These are phyloP conservation scores for Effrenium voratum DNA, from an alignment of 73 alveolate species.

Conservation along the genomic window DNA sequence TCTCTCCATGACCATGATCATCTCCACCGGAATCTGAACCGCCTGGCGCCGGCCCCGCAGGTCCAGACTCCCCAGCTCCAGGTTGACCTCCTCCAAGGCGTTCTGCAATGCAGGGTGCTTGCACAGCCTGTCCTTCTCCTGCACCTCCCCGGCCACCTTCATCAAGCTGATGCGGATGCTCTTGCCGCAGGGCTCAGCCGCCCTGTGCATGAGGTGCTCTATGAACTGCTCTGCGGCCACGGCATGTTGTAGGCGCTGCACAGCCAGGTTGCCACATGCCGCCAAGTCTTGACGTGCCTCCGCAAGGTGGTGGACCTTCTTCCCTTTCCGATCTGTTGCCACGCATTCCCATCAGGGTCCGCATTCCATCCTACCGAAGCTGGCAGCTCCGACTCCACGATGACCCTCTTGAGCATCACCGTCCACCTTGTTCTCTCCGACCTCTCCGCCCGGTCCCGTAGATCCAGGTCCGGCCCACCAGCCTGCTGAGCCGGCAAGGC, in stretches of 20 bases:
- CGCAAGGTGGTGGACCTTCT: background rate
- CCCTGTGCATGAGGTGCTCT: background rate
- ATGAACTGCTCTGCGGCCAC: background rate
- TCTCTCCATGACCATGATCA: background rate
- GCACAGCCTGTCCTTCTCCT: background rate
- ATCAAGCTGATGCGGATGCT: background rate
- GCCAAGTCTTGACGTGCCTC: conserved; percentile 1
- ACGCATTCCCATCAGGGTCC: too few species aligned
- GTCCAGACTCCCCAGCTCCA: background rate
- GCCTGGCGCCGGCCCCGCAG: background rate
- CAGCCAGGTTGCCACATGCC: background rate
- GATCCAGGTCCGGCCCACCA: too few species aligned
- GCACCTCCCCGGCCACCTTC: background rate
- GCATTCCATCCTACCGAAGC: too few species aligned
- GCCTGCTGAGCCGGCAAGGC: too few species aligned
- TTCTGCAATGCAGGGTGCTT: background rate
- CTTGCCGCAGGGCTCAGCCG: background rate
- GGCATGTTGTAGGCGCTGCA: background rate
- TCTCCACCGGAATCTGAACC: background rate
- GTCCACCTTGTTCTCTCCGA: too few species aligned
- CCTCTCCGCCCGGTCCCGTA: too few species aligned
- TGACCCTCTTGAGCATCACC: too few species aligned
- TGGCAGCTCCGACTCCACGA: too few species aligned
- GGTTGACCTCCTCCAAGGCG: background rate
- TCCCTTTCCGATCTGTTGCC: background rate